phyloP scores from a whole-genome alignment of 345 rosid species.

The Eucalyptus polybractea region DNA sequence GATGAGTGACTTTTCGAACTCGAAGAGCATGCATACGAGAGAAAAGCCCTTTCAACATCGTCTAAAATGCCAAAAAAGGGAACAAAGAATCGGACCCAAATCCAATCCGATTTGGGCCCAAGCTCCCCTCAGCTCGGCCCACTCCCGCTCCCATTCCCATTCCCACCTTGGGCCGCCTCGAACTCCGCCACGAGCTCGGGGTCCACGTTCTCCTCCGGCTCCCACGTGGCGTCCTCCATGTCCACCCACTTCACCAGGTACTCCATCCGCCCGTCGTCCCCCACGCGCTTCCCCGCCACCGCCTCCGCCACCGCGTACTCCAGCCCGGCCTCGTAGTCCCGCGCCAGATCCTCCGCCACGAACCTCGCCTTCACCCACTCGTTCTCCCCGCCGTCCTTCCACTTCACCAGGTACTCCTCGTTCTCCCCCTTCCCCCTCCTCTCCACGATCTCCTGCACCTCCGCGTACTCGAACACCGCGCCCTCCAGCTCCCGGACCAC shows the following conservation, averaged over 20 bases:
- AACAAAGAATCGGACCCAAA: background rate
- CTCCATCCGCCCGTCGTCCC: slow-evolving; percentile 49
- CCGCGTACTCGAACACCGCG: slow-evolving; percentile 59
- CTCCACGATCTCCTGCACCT: slow-evolving; percentile 73
- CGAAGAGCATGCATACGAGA: background rate
- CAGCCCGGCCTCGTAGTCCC: slow-evolving; percentile 70
- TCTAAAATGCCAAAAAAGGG: background rate
- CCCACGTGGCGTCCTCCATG: slow-evolving; percentile 82
- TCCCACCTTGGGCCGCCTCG: slow-evolving; percentile 6
- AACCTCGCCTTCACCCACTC: slow-evolving; percentile 62
- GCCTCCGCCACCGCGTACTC: slow-evolving; percentile 83
- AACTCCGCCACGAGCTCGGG: slow-evolving; percentile 45
- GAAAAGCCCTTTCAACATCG: background rate
- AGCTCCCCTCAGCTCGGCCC: background rate
- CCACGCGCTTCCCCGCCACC: slow-evolving; percentile 48
- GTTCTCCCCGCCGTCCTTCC: slow-evolving; percentile 75
- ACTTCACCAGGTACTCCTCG: slow-evolving; percentile 61
- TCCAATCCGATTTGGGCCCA: background rate
- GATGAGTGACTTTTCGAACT: background rate
- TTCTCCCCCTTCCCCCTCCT: slow-evolving; percentile 67
- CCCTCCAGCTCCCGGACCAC: slow-evolving; percentile 41
- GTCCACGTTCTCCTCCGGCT: slow-evolving; percentile 79
- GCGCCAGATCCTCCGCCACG: slow-evolving; percentile 62
- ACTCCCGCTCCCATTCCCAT: background rate
- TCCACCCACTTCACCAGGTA: slow-evolving; percentile 76